Evolutionary conservation across 1,284 basidiomycete species (phyloP).

Genomic region (Gymnopus androsaceus): DNA sequence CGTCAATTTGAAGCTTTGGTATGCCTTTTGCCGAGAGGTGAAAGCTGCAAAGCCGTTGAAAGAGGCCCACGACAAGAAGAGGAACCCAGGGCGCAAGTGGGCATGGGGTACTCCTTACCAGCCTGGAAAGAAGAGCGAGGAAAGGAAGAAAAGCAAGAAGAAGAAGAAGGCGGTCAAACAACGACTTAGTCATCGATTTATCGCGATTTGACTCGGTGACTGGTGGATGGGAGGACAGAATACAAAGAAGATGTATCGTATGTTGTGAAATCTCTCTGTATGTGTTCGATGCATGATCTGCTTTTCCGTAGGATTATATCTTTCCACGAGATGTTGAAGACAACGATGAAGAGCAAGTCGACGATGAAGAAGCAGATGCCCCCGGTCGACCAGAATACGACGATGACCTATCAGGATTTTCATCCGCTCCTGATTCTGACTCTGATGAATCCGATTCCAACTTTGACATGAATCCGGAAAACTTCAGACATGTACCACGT

Average conservation of each 20-base stretch:
- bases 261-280: neutral
- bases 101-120: slow-evolving; percentile 26
- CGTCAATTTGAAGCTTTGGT: slow-evolving; percentile 47
- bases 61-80: slow-evolving; percentile 22
- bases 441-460: slow-evolving; percentile 34
- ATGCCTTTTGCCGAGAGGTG: slow-evolving; percentile 39
- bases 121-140: slow-evolving; percentile 24
- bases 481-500: slow-evolving; percentile 31
- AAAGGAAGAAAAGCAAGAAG: neutral
- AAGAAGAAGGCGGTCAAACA: neutral
- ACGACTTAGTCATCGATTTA: slow-evolving; percentile 4
- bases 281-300: neutral
- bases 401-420: slow-evolving; percentile 46
- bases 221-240: slow-evolving; percentile 10
- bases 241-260: slow-evolving; percentile 6
- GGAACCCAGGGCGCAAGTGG: slow-evolving; percentile 13
- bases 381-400: slow-evolving; percentile 18
- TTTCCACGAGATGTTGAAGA: slow-evolving; percentile 13
- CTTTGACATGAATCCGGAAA: too few species aligned
- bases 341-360: neutral
- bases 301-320: neutral
- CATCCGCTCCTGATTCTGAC: slow-evolving; percentile 34
- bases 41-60: slow-evolving; percentile 28
- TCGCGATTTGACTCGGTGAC: slow-evolving; percentile 2
- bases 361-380: slow-evolving; percentile 24